A percentile compares a stretch with the other conserved stretches of the same genome.
phyloP scores from a whole-genome alignment of 139 green algal species.

The Gonium pectorale region DNA sequence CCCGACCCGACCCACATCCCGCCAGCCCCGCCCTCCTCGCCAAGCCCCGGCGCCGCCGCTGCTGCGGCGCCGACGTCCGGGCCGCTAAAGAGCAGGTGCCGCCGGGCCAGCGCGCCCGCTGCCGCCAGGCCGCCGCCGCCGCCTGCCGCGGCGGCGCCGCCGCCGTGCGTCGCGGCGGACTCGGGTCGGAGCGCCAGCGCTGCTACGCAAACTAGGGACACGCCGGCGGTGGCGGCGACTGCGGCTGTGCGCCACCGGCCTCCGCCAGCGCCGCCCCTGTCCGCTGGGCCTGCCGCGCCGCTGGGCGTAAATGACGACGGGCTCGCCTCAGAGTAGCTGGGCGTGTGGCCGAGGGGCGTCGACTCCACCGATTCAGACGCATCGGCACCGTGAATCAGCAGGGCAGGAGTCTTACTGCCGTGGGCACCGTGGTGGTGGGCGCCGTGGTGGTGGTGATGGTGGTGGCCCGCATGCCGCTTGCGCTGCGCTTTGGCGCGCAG shows the following conservation, averaged over 20 bases:
- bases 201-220: constrained; percentile 9
- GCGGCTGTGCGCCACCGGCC: not conserved
- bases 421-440: too few species aligned
- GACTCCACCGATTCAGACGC: too few species aligned
- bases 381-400: too few species aligned
- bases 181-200: not conserved
- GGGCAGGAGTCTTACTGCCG: too few species aligned
- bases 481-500: constrained; percentile 7
- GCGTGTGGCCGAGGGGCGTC: too few species aligned
- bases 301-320: too few species aligned
- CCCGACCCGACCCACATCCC: not conserved
- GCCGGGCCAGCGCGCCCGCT: not conserved
- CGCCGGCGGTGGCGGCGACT: constrained; percentile 1
- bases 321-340: too few species aligned
- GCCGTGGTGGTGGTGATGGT: constrained; percentile 32
- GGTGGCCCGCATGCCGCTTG: constrained; percentile 29
- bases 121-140: too few species aligned
- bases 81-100: not conserved
- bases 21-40: too few species aligned
- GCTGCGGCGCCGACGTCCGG: too few species aligned
- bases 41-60: too few species aligned
- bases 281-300: constrained; percentile 27
- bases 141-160: too few species aligned
- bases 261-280: not conserved
- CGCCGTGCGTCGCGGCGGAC: not conserved